Base-by-base conservation (phyloP, 1,284 basidiomycete genomes). In the Moesziomyces parantarcticus region DNA sequence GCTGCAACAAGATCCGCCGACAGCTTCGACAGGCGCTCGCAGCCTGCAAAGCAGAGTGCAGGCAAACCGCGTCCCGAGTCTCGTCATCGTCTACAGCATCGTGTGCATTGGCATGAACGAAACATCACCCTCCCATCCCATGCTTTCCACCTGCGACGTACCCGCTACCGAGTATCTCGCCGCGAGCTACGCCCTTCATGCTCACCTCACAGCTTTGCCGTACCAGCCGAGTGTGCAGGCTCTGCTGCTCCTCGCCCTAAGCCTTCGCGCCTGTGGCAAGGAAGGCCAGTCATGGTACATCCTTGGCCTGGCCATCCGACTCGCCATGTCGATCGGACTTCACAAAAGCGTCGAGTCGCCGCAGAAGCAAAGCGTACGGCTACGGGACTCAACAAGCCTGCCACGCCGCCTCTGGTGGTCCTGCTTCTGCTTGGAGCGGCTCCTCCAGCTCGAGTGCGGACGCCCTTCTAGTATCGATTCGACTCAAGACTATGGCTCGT, bases 281-380 rank as follows among this genome's bases (percentile, higher is more conserved):
- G 55, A 57, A 11, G 55, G 55, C 20, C 55, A 57, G 23, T 43
- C 55, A 3, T 57, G 55, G 55, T 50, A 50, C 42, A 50, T 50
- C 21, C 23, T 50, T 25, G 55, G 55, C 8, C 46, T 57, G 5
- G 55, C 55, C 14, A 49, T 50, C 20, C 47, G 55, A 16, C 46
- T 57, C 29, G 46, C 55, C 11, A 25, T 57, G 20, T 57, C 55
- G 23, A 45, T 57, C 9, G 55, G 55, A 45, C 47, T 57, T 11
- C 46, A 57, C 47, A 57, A 57, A 29, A 57, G 47, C 29, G 46
- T 57, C 18, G 47, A 26, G 9, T 18, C 21, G 47, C 22, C 25
- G 16, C 40, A 32, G 18, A 26, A 49, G 18, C 47, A 43, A 18
- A 32, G 25, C 4, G 6, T 39, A 39, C 36, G 36, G 36, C 20